phyloP scores from a whole-genome alignment of 441 rosid species.

The Mallotus japonicus region DNA sequence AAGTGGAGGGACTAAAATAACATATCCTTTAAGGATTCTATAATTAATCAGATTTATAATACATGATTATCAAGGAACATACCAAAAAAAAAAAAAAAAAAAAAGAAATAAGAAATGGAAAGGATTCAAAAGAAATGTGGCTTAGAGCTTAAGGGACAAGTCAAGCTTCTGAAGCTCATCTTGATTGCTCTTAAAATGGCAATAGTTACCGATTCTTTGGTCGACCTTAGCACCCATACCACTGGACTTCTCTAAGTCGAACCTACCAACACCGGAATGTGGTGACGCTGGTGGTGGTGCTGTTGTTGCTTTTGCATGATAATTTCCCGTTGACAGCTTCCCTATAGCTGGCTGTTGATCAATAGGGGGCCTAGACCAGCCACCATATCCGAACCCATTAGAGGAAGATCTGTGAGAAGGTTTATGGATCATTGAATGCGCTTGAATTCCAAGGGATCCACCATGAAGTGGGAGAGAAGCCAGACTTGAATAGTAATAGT shows the following conservation, averaged over 20 bases:
- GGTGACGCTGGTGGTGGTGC: not conserved
- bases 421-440: slow-evolving; percentile 66
- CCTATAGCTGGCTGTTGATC: slow-evolving; percentile 63
- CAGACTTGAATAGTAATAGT: slow-evolving; percentile 41
- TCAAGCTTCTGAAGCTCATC: slow-evolving; percentile 69
- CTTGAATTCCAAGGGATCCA: slow-evolving; percentile 67
- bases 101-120: no score
- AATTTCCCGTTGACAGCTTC: slow-evolving; percentile 43
- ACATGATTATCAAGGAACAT: no score
- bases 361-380: slow-evolving; percentile 51
- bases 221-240: slow-evolving; percentile 27
- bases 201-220: slow-evolving; percentile 21
- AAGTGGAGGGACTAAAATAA: not conserved
- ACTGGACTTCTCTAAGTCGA: slow-evolving; percentile 32
- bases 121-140: no score
- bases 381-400: slow-evolving; percentile 39
- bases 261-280: slow-evolving; percentile 32
- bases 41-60: not conserved
- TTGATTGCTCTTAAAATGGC: slow-evolving; percentile 35
- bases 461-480: slow-evolving; percentile 60
- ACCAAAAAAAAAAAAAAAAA: no score
- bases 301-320: slow-evolving; percentile 22
- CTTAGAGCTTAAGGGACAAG: slow-evolving; percentile 70
- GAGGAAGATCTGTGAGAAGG: slow-evolving; percentile 35
- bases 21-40: not conserved